Percentiles rank a stretch among this genome's conserved stretches.
Conservation (phyloP, 129 eudicot species). For the Rutidosis leptorrhynchoides region DNA sequence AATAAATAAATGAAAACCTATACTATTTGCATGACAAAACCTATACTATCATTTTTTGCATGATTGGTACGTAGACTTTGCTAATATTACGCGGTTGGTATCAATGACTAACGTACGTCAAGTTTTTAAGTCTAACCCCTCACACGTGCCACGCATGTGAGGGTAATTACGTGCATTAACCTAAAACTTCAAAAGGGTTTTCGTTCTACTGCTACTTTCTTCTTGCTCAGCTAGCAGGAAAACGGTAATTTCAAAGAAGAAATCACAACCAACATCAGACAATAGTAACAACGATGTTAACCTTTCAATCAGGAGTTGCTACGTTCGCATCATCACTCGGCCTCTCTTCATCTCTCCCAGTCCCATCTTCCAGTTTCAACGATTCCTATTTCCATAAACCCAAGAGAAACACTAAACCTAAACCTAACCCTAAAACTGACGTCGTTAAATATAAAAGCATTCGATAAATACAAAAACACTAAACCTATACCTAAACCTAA, state of each 20-base stretch:
- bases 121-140: too few relatives aligned
- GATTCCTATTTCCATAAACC: constrained; percentile 69
- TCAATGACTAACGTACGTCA: too few relatives aligned
- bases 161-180: too few relatives aligned
- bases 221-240: constrained; percentile 19
- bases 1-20: too few relatives aligned
- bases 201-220: constrained; percentile 1
- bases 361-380: constrained; percentile 65
- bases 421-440: not conserved
- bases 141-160: too few relatives aligned
- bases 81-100: too few relatives aligned
- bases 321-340: constrained; percentile 87
- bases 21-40: too few relatives aligned
- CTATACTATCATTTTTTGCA: too few relatives aligned
- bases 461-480: constrained; percentile 9
- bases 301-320: constrained; percentile 62
- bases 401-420: constrained; percentile 23
- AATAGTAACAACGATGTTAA: constrained; percentile 33
- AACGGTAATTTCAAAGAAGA: constrained; percentile 47
- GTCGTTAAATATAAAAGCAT: constrained; percentile 13
- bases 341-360: constrained; percentile 53
- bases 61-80: too few relatives aligned
- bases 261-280: constrained; percentile 12
- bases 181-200: not conserved
- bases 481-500: constrained; percentile 32